Evolutionary conservation across 148 eudicot species (phyloP), one percentile per base, ranked within the genome.

Genomic region (Vaccinium vitisidaea): DNA sequence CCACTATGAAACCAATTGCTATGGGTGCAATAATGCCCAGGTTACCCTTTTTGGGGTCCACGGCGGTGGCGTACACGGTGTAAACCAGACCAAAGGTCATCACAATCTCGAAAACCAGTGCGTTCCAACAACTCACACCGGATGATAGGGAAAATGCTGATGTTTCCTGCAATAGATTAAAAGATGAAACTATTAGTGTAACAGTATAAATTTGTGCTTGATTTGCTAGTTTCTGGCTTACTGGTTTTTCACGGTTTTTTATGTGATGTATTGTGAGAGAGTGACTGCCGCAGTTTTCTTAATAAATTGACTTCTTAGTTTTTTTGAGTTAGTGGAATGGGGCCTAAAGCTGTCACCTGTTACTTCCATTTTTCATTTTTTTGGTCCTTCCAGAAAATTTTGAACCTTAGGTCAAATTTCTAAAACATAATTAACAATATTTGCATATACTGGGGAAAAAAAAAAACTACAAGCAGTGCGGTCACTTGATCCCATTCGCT

Each of bases 31-130:
- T 84, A 80, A 91, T 92, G 18, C 94, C 95, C 63, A 91, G 74
- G 85, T 88, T 86, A 54, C 94, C 94, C 90, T 82, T 92, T 85
- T 93, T 90, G 16, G 95, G 95, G 86, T 93, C 94, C 12, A 93
- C 49, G 10, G 95, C 95, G 3, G 95, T 93, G 52, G 95, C 92
- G 8, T 91, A 93, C 56, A 93, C 94, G 0, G 95, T 93, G 95
- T 93, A 90, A 12, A 92, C 95, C 2, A 93, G 88, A 14, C 95
- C 94, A 69, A 93, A 93, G 53, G 95, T 93, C 95, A 93, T 90
- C 83, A 93, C 94, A 0, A 93, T 92, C 85, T 90, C 93, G 58
- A 93, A 90, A n/a, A 93, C 94, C 0, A 93, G 58, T 4, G 95
- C 94, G 15, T 90, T 92, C 89, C 93, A 87, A 39, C 79, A 90